A percentile compares a stretch with the other conserved stretches of the same genome.
phyloP scores from a whole-genome alignment of 371 early-diverging fungal species.

The Smittium culicis region DNA sequence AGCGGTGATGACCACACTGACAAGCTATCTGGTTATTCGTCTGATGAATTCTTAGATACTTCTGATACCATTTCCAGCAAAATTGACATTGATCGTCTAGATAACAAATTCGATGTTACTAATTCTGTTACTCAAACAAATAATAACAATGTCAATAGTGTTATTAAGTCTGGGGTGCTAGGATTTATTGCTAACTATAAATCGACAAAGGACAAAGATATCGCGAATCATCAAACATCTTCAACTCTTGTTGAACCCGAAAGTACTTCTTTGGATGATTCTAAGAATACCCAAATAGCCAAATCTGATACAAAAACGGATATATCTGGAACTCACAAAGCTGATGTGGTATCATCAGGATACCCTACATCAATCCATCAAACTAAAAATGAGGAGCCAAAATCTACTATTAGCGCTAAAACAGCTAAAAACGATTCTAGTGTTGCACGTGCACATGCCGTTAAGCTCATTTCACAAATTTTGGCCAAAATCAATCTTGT shows the following conservation, averaged over 20 bases:
- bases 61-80: neutral
- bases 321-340: neutral
- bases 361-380: neutral
- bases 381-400: neutral
- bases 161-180: neutral
- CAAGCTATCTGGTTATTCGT: neutral
- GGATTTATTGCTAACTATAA: neutral
- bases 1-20: too few species aligned
- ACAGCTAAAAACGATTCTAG: neutral
- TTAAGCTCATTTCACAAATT: neutral
- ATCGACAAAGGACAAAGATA: too few species aligned
- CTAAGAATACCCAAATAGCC: neutral
- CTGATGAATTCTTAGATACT: neutral
- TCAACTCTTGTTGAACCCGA: neutral
- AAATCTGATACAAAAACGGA: too few species aligned
- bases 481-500: neutral
- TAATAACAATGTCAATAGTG: neutral
- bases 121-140: neutral
- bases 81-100: neutral
- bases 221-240: neutral
- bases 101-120: neutral
- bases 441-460: neutral
- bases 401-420: too few species aligned
- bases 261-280: neutral
- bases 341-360: neutral